These are phyloP conservation scores for Magnusiomyces magnusii DNA, from an alignment of 1,139 yeast species.

Conservation along the genomic window DNA sequence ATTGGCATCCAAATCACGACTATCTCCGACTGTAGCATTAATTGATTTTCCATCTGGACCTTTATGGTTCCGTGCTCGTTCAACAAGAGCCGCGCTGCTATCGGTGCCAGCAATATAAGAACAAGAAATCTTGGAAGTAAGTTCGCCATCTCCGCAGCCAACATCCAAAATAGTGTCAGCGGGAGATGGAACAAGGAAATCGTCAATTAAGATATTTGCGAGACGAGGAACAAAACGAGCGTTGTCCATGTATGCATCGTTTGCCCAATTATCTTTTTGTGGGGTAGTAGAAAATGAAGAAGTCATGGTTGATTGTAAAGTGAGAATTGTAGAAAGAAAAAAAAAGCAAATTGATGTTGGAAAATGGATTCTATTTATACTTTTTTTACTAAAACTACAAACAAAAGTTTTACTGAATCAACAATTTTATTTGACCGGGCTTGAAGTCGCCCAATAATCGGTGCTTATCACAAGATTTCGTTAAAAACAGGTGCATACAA, in stretches of 20 bases:
- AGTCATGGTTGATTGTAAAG: not conserved
- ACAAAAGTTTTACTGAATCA: too few relatives aligned
- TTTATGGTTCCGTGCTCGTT: conserved; percentile 10
- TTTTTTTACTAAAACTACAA: too few relatives aligned
- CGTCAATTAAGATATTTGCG: conserved; percentile 18
- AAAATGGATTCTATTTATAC: too few relatives aligned
- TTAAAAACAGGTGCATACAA: too few relatives aligned
- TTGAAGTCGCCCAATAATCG: too few relatives aligned
- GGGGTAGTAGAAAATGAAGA: not conserved
- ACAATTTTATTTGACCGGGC: too few relatives aligned
- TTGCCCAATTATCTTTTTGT: conserved; percentile 20
- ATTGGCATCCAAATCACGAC: conserved; percentile 2
- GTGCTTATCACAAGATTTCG: too few relatives aligned
- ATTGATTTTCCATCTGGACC: conserved; percentile 12
- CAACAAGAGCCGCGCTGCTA: conserved; percentile 18
- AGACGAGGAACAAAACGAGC: conserved; percentile 23
- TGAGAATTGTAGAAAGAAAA: too few relatives aligned
- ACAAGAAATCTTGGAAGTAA: conserved; percentile 19
- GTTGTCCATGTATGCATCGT: conserved; percentile 18
- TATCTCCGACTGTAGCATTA: not conserved
- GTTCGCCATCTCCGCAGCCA: conserved; percentile 25
- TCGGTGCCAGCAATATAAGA: conserved; percentile 19
- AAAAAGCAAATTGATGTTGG: too few relatives aligned
- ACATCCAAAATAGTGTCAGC: conserved; percentile 21
- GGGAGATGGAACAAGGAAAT: conserved; percentile 19